Base-by-base conservation (phyloP, 345 rosid species). In the Psidium friedrichsthalianum region DNA sequence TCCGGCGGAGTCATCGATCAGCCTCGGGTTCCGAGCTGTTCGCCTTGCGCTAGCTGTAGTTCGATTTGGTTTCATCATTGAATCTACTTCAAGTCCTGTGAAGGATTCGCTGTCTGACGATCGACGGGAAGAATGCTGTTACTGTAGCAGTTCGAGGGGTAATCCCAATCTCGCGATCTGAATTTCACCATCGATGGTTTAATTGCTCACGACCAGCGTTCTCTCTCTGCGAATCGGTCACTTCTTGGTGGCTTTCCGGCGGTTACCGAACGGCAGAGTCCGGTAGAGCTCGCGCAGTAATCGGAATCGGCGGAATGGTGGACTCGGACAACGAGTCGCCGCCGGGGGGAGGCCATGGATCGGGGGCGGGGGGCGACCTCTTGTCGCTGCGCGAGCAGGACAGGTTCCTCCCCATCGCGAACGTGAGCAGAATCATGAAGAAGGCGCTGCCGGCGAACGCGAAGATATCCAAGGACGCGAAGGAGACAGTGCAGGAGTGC, bases 401-500 rank as follows among this genome's bases (percentile, higher is more conserved):
- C 88, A 87, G 97, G 92, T 91, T 94, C 88, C 51, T 94, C 76
- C 97, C 95, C 25, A 94, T 94, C 76, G 95, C 95, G 52, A 94
- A 94, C 91, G 95, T 94, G 59, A 93, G 97, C 90, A 87, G 96
- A 86, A 94, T 93, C 89, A 94, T 94, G 96, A 94, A 94, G 88
- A 94, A 93, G 76, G 97, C 93, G 3, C 84, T 94, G 32, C 97
- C 95, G 9, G 95, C 95, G 0, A 94, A 94, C 90, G 97, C 95
- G 11, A 94, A 94, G 87, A 94, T 94, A 85, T 94, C 95, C 5
- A 94, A 94, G 84, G 97, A 94, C 86, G 97, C 97, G 0, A 94
- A 94, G 74, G 97, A 94, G 90, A 93, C 94, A 32, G 94, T 93
- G 51, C 95, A 94, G 86, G 97, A 94, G 93, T 94, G 97, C 53